phyloP scores from a whole-genome alignment of 768 basidiomycete species.

The Obba rivulosa region DNA sequence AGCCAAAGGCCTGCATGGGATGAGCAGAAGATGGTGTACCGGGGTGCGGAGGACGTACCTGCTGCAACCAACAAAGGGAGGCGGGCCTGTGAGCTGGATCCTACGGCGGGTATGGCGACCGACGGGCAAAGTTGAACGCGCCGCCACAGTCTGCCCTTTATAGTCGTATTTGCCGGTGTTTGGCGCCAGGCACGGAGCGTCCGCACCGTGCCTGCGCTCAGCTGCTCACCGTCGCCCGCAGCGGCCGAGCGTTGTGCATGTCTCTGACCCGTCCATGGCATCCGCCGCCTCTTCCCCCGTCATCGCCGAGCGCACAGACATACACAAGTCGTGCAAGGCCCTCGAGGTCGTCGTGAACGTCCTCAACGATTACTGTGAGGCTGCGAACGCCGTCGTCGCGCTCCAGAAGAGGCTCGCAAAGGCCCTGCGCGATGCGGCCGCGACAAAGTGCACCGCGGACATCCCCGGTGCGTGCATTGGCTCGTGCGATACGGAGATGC shows the following conservation, averaged over 20 bases:
- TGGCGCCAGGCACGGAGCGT: background rate
- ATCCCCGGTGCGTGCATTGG: slow-evolving; percentile 48
- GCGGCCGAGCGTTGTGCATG: background rate
- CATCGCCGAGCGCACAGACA: slow-evolving; percentile 59
- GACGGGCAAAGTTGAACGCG: too few species aligned
- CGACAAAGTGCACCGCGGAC: slow-evolving; percentile 51
- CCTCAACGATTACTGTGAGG: slow-evolving; percentile 74
- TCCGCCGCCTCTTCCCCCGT: slow-evolving; percentile 14
- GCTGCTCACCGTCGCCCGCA: background rate
- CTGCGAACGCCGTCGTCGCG: slow-evolving; percentile 50
- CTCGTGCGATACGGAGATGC: background rate
- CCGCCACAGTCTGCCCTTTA: too few species aligned
- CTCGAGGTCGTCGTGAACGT: slow-evolving; percentile 62
- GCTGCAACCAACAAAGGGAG: too few species aligned
- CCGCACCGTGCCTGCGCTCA: background rate
- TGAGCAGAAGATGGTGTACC: too few species aligned
- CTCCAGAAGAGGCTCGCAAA: slow-evolving; percentile 75
- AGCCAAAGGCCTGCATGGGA: too few species aligned
- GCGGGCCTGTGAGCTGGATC: too few species aligned
- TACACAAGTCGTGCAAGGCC: slow-evolving; percentile 79
- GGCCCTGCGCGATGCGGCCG: slow-evolving; percentile 61
- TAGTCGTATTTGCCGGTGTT: slow-evolving; percentile 1
- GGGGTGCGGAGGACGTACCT: too few species aligned
- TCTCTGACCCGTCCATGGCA: slow-evolving; percentile 5
- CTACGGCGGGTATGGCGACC: too few species aligned